phyloP scores from a whole-genome alignment of 768 basidiomycete genomes.

The Termitomyces eurrhizus region DNA sequence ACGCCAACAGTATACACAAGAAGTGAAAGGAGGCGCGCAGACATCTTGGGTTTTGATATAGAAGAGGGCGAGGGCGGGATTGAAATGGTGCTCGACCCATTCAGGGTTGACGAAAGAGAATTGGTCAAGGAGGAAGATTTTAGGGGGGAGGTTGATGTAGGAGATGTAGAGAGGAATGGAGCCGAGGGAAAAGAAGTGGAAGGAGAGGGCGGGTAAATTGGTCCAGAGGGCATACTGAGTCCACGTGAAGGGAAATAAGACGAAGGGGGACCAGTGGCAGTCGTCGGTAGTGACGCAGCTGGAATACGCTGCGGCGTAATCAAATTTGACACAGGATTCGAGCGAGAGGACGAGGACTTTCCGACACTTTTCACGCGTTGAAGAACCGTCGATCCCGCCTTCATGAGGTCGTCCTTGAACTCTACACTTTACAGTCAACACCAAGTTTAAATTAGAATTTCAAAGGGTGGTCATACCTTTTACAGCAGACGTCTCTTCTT shows the following conservation, averaged over 20 bases:
- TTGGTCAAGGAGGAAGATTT: not conserved
- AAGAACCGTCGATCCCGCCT: slow-evolving; percentile 38
- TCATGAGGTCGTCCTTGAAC: slow-evolving; percentile 25
- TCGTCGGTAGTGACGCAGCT: slow-evolving; percentile 1
- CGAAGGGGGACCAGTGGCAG: not conserved
- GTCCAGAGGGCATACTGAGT: not conserved
- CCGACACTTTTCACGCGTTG: slow-evolving; percentile 35
- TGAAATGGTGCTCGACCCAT: slow-evolving; percentile 10
- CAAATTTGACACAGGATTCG: slow-evolving; percentile 9
- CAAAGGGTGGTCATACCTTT: slow-evolving; percentile 23
- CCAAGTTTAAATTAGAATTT: not conserved
- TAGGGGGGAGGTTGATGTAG: slow-evolving; percentile 2
- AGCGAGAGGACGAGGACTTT: slow-evolving; percentile 18
- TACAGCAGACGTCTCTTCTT: slow-evolving; percentile 21
- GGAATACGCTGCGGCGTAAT: slow-evolving; percentile 6
- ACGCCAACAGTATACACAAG: slow-evolving; percentile 96
- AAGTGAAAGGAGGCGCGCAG: slow-evolving; percentile 65
- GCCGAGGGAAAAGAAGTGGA: not conserved
- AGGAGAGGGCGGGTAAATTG: not conserved
- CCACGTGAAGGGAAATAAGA: slow-evolving; percentile 2
- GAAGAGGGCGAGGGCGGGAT: slow-evolving; percentile 17
- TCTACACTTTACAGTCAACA: slow-evolving; percentile 17
- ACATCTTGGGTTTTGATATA: slow-evolving; percentile 64
- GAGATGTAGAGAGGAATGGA: not conserved
- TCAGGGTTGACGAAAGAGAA: slow-evolving; percentile 2